Evolutionary conservation across 169 alveolate species (phyloP).

Genomic region (Babesia sp.): DNA sequence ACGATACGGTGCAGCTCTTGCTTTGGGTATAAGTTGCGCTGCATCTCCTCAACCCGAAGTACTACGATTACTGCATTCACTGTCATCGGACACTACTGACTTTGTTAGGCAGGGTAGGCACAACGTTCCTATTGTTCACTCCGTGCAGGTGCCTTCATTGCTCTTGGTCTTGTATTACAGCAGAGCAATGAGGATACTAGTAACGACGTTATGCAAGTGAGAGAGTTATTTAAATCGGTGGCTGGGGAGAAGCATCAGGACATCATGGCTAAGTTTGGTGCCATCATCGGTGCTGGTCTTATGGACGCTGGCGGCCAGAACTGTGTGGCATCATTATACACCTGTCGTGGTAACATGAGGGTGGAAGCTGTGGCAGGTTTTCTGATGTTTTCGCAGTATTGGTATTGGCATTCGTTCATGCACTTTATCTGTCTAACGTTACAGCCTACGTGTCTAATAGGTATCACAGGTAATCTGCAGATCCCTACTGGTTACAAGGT

Average conservation of each 20-base stretch:
- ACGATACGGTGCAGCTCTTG: constrained; percentile 97
- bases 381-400: constrained; percentile 90
- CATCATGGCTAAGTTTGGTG: constrained; percentile 94
- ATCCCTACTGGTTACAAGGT: constrained; percentile 85
- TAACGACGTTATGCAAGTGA: constrained; percentile 81
- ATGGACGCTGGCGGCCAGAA: constrained; percentile 88
- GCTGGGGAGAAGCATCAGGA: constrained; percentile 94
- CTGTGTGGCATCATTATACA: constrained; percentile 67
- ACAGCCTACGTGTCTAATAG: constrained; percentile 89
- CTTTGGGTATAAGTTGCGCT: constrained; percentile 97
- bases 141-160: constrained; percentile 85
- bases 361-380: constrained; percentile 94
- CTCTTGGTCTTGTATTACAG: constrained; percentile 86
- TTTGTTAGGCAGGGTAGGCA: constrained; percentile 94
- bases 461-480: constrained; percentile 80
- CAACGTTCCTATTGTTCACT: background rate
- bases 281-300: constrained; percentile 90
- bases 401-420: constrained; percentile 98
- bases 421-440: constrained; percentile 89
- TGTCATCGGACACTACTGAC: constrained; percentile 92
- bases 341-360: constrained; percentile 72
- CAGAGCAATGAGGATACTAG: constrained; percentile 83
- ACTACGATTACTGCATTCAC: constrained; percentile 87
- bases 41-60: constrained; percentile 92
- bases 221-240: constrained; percentile 84